phyloP scores from a whole-genome alignment of 169 alveolate genomes.

The Theileria sp. region DNA sequence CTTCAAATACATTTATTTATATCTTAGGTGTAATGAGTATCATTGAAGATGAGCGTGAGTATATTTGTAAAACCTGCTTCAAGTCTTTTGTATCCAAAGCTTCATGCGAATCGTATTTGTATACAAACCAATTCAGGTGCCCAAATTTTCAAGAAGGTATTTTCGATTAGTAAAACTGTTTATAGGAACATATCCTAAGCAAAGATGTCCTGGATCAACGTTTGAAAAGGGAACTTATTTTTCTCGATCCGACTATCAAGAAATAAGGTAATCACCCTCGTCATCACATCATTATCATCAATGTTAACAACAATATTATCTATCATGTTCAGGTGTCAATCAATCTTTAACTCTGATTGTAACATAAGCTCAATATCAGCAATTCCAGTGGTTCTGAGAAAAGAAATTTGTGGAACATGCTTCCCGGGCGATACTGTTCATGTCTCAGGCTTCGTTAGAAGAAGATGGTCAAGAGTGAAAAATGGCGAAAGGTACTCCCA shows the following conservation, averaged over 20 bases:
- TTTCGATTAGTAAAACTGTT: not conserved
- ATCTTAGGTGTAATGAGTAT: conserved; percentile 60
- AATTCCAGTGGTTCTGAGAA: conserved; percentile 68
- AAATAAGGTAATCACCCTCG: conserved; percentile 41
- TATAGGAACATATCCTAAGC: conserved; percentile 13
- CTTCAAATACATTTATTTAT: not conserved
- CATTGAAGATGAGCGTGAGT: conserved; percentile 70
- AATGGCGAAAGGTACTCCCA: conserved; percentile 46
- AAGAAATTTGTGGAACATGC: conserved; percentile 70
- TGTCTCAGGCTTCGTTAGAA: conserved; percentile 58
- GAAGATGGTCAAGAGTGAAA: conserved; percentile 66
- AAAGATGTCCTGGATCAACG: conserved; percentile 24
- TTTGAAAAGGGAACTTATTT: conserved; percentile 53
- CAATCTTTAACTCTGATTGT: conserved; percentile 34
- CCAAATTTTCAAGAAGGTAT: conserved; percentile 7
- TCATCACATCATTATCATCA: conserved; percentile 1
- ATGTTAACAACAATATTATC: not conserved
- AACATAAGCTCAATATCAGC: conserved; percentile 5
- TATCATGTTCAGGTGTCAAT: conserved; percentile 31
- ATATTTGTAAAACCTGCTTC: conserved; percentile 65
- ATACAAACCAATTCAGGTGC: conserved; percentile 45
- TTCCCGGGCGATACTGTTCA: conserved; percentile 73
- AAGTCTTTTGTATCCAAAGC: conserved; percentile 61
- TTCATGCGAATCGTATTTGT: conserved; percentile 64
- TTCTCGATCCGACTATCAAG: conserved; percentile 68